Conservation (phyloP, 2,329 filamentous ascomycete species). For the Neurospora sp. region DNA sequence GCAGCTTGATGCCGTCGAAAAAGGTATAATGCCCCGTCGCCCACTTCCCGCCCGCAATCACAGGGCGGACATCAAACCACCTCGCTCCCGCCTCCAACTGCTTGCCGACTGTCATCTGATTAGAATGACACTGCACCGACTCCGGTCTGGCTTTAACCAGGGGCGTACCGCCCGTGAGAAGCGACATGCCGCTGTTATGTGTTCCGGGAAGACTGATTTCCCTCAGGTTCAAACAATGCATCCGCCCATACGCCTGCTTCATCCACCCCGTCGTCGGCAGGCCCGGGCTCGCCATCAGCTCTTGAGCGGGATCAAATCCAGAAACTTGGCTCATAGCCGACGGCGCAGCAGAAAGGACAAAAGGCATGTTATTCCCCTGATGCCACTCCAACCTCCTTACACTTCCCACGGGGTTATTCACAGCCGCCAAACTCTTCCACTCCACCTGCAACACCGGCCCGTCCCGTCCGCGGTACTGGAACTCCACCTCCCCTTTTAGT, state of each 20-base stretch:
- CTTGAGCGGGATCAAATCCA: neutral
- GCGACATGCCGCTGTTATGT: neutral
- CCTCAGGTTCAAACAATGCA: neutral
- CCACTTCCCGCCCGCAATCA: neutral
- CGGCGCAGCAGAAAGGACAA: neutral
- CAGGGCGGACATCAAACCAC: conserved; percentile 1
- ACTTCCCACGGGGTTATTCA: neutral
- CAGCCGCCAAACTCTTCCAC: neutral
- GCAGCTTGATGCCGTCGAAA: neutral
- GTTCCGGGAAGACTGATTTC: neutral
- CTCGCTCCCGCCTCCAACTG: neutral
- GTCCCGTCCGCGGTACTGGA: neutral
- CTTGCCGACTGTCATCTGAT: neutral
- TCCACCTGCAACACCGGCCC: neutral
- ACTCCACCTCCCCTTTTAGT: neutral
- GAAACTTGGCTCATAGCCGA: neutral
- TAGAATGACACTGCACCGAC: neutral
- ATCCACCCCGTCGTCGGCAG: neutral
- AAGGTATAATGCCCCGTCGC: neutral
- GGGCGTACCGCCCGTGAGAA: neutral
- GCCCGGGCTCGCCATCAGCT: neutral
- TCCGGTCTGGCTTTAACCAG: neutral
- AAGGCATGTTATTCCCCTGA: neutral
- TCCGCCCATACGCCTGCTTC: neutral
- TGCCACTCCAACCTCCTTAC: neutral